Evolutionary conservation across 2,329 filamentous ascomycete genomes (phyloP).

Genomic region (Didymella pinodella): DNA sequence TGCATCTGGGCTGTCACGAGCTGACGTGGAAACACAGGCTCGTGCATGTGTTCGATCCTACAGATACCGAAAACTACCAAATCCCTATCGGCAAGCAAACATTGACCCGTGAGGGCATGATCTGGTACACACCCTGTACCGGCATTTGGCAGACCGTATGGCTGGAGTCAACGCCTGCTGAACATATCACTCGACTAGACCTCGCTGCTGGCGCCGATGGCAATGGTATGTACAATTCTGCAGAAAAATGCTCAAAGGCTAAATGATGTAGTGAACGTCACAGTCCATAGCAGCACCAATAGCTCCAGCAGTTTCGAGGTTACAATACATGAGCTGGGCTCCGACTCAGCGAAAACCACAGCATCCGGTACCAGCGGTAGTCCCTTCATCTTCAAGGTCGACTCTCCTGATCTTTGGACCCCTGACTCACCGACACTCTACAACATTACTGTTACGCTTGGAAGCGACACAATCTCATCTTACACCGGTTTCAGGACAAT

Average conservation of each 20-base stretch:
- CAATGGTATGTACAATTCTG: slow-evolving; percentile 28
- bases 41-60: slow-evolving; percentile 73
- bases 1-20: rapidly evolving
- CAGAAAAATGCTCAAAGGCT: slow-evolving; percentile 12
- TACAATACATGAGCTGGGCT: slow-evolving; percentile 46
- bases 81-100: slow-evolving; percentile 74
- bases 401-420: slow-evolving; percentile 68
- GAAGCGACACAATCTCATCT: slow-evolving; percentile 64
- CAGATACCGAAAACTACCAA: slow-evolving; percentile 62
- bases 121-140: slow-evolving; percentile 76
- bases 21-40: slow-evolving; percentile 52
- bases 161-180: slow-evolving; percentile 68
- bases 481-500: slow-evolving; percentile 76
- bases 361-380: slow-evolving; percentile 57
- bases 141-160: slow-evolving; percentile 80
- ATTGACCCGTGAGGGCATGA: slow-evolving; percentile 61
- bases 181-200: slow-evolving; percentile 67
- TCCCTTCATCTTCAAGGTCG: slow-evolving; percentile 64
- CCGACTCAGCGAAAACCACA: slow-evolving; percentile 54
- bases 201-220: slow-evolving; percentile 59
- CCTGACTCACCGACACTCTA: slow-evolving; percentile 70
- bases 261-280: slow-evolving; percentile 60
- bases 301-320: slow-evolving; percentile 51
- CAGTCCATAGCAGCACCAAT: slow-evolving; percentile 59
- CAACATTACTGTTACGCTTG: slow-evolving; percentile 65